phyloP scores from a whole-genome alignment of 306 rosid species.

The Casuarina glauca region DNA sequence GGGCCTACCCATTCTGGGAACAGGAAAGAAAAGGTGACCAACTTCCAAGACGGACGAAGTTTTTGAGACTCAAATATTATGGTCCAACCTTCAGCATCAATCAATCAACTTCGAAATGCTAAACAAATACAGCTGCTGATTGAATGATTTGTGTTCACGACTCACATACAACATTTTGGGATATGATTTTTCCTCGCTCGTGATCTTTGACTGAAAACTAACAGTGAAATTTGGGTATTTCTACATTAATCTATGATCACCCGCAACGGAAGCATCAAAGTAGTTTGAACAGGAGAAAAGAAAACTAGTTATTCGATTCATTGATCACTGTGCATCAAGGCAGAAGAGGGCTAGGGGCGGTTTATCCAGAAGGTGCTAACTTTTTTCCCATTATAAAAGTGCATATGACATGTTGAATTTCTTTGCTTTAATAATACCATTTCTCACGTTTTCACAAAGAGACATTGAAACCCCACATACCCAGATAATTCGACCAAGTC shows the following conservation, averaged over 20 bases:
- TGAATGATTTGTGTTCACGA: neutral
- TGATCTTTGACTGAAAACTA: too few species aligned
- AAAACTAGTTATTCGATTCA: neutral
- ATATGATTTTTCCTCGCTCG: too few species aligned
- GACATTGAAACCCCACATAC: constrained; percentile 8
- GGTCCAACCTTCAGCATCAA: neutral
- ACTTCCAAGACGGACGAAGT: neutral
- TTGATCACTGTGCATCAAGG: neutral
- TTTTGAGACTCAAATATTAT: neutral
- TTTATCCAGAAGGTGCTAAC: neutral
- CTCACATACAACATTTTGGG: too few species aligned
- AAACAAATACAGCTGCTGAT: constrained; percentile 6
- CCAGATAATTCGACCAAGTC: constrained; percentile 17
- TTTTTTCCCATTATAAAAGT: neutral
- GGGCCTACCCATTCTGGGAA: neutral
- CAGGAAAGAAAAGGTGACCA: neutral
- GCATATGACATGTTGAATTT: neutral
- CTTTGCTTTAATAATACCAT: neutral
- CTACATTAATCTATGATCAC: neutral
- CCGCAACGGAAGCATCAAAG: too few species aligned
- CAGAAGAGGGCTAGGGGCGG: neutral
- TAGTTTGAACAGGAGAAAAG: too few species aligned
- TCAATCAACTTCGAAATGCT: neutral
- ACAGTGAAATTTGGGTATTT: too few species aligned
- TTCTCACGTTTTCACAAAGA: constrained; percentile 22